Conservation (phyloP, 306 rosid genomes). For the Inga leiocalycina region DNA sequence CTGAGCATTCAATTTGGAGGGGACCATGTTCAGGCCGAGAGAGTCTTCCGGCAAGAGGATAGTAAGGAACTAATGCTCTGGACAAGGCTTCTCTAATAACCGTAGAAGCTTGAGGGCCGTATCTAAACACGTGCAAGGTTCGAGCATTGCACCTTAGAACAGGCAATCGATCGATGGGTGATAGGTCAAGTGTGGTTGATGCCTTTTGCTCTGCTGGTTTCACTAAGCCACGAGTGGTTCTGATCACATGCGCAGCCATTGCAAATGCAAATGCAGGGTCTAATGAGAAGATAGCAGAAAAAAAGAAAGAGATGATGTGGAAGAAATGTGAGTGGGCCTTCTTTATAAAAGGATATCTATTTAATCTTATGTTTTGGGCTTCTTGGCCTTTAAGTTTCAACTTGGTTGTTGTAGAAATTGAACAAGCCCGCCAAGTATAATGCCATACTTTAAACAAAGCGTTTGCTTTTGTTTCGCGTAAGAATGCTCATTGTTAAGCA, state of each 20-base stretch:
- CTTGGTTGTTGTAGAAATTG: slow-evolving; percentile 37
- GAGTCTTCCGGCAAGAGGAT: slow-evolving; percentile 77
- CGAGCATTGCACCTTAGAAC: slow-evolving; percentile 63
- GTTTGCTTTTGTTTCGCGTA: background rate
- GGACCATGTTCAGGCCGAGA: slow-evolving; percentile 24
- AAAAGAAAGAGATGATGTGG: background rate
- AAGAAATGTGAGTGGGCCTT: slow-evolving; percentile 3
- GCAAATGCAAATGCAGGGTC: background rate
- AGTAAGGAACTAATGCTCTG: slow-evolving; percentile 69
- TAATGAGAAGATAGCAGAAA: background rate
- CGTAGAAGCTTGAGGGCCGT: slow-evolving; percentile 49
- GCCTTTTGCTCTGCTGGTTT: slow-evolving; percentile 57
- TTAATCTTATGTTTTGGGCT: background rate
- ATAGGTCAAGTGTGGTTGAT: slow-evolving; percentile 49
- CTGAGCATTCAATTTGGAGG: slow-evolving; percentile 58
- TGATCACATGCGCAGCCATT: slow-evolving; percentile 52
- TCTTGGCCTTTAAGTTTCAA: slow-evolving; percentile 54
- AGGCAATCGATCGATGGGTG: slow-evolving; percentile 57
- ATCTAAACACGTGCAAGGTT: slow-evolving; percentile 70
- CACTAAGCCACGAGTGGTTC: slow-evolving; percentile 47
- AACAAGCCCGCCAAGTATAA: slow-evolving; percentile 35
- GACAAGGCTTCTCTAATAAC: slow-evolving; percentile 66
- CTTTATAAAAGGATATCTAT: slow-evolving; percentile 17
- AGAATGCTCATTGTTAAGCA: background rate
- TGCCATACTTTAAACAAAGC: background rate